Percentiles rank a stretch among this genome's conserved stretches.
Evolutionary conservation across 805 yeast genomes (phyloP).

Genomic region (Wickerhamiella occidentalis): DNA sequence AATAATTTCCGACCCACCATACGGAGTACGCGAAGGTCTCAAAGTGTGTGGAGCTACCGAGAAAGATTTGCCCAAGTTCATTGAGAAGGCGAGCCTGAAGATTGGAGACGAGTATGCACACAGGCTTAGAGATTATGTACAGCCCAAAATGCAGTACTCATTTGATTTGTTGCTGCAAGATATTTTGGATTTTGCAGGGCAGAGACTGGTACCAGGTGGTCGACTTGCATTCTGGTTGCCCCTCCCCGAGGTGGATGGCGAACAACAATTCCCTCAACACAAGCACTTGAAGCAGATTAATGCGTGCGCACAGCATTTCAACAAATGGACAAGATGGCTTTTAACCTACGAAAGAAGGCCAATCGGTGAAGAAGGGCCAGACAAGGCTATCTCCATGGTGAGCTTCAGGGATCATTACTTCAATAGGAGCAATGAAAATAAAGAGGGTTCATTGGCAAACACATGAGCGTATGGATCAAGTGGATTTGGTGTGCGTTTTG

Average conservation of each 20-base stretch:
- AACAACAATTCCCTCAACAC: conserved; percentile 55
- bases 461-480: no score
- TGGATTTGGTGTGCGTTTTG: no score
- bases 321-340: conserved; percentile 85
- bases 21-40: conserved; percentile 91
- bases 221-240: conserved; percentile 97
- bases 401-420: conserved; percentile 72
- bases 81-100: conserved; percentile 56
- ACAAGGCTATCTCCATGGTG: conserved; percentile 28
- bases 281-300: conserved; percentile 55
- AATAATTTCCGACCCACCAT: conserved; percentile 93
- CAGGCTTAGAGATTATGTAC: conserved; percentile 69
- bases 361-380: conserved; percentile 31
- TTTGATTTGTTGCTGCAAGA: conserved; percentile 69
- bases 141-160: conserved; percentile 84
- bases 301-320: conserved; percentile 74
- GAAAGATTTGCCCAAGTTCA: conserved; percentile 33
- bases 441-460: no score
- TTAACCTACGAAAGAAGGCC: conserved; percentile 61
- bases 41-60: conserved; percentile 81
- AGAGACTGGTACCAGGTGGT: conserved; percentile 60
- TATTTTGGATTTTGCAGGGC: conserved; percentile 57
- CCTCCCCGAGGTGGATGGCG: conserved; percentile 60
- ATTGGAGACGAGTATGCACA: conserved; percentile 72
- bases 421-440: not conserved